A percentile compares a stretch with the other conserved stretches of the same genome.
These are phyloP conservation scores for Leccinum obscurum DNA, from an alignment of 768 basidiomycete species.

Conservation along the genomic window DNA sequence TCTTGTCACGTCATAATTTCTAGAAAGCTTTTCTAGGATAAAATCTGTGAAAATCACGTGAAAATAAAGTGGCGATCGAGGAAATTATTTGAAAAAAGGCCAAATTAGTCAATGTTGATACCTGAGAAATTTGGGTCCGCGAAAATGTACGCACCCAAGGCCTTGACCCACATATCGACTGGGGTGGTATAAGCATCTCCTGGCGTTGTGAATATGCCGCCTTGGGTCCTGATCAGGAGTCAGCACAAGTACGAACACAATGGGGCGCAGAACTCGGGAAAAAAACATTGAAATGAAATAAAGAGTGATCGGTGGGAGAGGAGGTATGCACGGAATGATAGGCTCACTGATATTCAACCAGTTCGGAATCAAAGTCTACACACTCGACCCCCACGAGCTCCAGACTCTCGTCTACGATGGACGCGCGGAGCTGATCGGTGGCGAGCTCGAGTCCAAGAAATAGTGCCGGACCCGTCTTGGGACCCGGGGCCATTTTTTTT, in stretches of 20 bases:
- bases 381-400: slow-evolving; percentile 81
- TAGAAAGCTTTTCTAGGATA: slow-evolving; percentile 71
- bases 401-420: slow-evolving; percentile 79
- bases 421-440: slow-evolving; percentile 80
- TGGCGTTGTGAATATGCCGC: slow-evolving; percentile 83
- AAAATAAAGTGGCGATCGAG: slow-evolving; percentile 34
- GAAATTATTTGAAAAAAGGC: slow-evolving; percentile 27
- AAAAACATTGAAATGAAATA: background rate
- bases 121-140: slow-evolving; percentile 65
- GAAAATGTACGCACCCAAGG: slow-evolving; percentile 53
- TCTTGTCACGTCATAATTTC: slow-evolving; percentile 66
- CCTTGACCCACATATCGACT: slow-evolving; percentile 90
- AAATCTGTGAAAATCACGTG: slow-evolving; percentile 51
- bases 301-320: slow-evolving; percentile 1
- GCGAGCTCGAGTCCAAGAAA: slow-evolving; percentile 88
- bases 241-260: slow-evolving; percentile 17
- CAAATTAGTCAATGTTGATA: slow-evolving; percentile 39
- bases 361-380: slow-evolving; percentile 80
- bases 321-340: slow-evolving; percentile 3
- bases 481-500: slow-evolving; percentile 33
- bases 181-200: slow-evolving; percentile 88
- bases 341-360: slow-evolving; percentile 80
- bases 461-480: slow-evolving; percentile 49
- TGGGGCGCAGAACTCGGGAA: background rate
- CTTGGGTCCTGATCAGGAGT: slow-evolving; percentile 62